These are phyloP conservation scores for Tremellales sp. DNA, from an alignment of 1,284 basidiomycete species.

Conservation along the genomic window DNA sequence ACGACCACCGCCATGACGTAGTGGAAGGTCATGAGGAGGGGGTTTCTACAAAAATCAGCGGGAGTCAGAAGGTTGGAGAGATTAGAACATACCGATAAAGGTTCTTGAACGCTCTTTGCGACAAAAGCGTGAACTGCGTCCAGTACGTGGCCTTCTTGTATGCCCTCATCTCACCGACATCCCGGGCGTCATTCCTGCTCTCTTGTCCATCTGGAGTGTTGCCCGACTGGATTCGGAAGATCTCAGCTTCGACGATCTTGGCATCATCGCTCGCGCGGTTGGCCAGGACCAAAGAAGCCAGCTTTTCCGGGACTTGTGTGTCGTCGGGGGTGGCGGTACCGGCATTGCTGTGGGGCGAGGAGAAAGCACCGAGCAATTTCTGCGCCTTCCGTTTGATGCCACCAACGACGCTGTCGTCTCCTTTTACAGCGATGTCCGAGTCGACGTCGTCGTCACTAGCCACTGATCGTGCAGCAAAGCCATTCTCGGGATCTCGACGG, in stretches of 20 bases:
- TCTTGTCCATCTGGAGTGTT: conserved; percentile 33
- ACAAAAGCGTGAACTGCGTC: conserved; percentile 88
- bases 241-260: conserved; percentile 61
- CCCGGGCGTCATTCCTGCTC: conserved; percentile 18
- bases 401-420: conserved; percentile 7
- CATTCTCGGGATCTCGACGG: conserved; percentile 13
- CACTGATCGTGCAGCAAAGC: conserved; percentile 5
- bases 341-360: conserved; percentile 40
- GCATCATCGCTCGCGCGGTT: conserved; percentile 68
- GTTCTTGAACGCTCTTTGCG: conserved; percentile 97
- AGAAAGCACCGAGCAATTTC: conserved; percentile 65
- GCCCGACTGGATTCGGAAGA: conserved; percentile 52
- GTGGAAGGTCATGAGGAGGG: conserved; percentile 83
- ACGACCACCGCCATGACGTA: conserved; percentile 79
- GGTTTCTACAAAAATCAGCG: conserved; percentile 59
- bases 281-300: conserved; percentile 69
- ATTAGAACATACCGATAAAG: conserved; percentile 59
- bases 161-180: conserved; percentile 60
- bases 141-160: conserved; percentile 78
- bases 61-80: conserved; percentile 2
- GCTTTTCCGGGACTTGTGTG: conserved; percentile 57
- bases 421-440: neutral
- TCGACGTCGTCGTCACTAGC: conserved; percentile 2
- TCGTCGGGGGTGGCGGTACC: conserved; percentile 42
- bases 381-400: conserved; percentile 68